phyloP scores from a whole-genome alignment of 441 rosid species.

The Adansonia gregorii region DNA sequence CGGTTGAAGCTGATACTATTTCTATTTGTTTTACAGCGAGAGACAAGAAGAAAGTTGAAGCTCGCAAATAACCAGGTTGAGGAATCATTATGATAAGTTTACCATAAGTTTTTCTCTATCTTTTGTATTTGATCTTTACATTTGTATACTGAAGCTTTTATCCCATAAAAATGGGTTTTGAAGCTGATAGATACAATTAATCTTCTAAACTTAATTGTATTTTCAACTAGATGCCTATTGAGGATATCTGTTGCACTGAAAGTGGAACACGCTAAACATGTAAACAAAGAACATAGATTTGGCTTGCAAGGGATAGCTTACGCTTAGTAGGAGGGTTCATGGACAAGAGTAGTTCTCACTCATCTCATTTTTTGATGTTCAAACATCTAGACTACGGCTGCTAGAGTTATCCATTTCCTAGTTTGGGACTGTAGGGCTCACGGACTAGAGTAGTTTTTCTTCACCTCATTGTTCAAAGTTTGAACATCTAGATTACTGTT shows the following conservation, averaged over 20 bases:
- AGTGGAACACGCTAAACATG: background rate
- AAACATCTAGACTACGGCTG: too few species aligned
- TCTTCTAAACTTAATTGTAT: background rate
- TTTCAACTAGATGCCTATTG: background rate
- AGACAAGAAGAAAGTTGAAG: slow-evolving; percentile 79
- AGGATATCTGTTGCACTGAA: slow-evolving; percentile 10
- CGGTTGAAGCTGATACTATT: slow-evolving; percentile 23
- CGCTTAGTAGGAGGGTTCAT: background rate
- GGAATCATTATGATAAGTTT: background rate
- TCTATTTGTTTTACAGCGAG: slow-evolving; percentile 51
- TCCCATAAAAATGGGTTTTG: slow-evolving; percentile 16
- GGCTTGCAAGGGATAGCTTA: background rate
- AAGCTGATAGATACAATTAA: slow-evolving; percentile 16
- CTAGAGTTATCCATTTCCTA: too few species aligned
- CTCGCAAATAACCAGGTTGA: slow-evolving; percentile 60
- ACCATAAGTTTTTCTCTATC: slow-evolving; percentile 4
- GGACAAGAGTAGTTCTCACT: too few species aligned
- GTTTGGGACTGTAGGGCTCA: too few species aligned
- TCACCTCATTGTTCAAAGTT: too few species aligned
- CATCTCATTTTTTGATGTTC: too few species aligned
- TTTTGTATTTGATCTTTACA: background rate
- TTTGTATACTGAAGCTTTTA: slow-evolving; percentile 15
- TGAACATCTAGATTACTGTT: too few species aligned
- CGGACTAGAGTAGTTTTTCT: too few species aligned
- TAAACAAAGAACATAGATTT: slow-evolving; percentile 6